These are phyloP conservation scores for Xenoacremonium recifei DNA, from an alignment of 2,329 filamentous ascomycete species.

Conservation along the genomic window DNA sequence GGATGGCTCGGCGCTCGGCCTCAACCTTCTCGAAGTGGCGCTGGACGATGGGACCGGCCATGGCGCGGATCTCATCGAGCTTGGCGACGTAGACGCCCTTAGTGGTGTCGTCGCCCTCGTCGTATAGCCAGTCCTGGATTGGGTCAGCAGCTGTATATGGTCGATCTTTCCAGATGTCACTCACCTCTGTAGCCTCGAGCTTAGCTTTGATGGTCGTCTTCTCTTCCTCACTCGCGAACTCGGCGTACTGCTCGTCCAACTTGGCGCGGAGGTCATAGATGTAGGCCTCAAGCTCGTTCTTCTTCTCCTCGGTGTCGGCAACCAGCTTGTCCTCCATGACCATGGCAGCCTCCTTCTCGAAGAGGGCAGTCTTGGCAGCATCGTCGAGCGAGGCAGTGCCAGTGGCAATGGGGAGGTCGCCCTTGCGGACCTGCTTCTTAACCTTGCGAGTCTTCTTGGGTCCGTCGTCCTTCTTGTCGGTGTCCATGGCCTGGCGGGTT, in stretches of 20 bases:
- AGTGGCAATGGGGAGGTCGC: constrained; percentile 83
- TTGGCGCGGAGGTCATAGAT: constrained; percentile 97
- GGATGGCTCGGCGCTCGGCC: constrained; percentile 74
- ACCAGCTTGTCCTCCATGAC: constrained; percentile 98
- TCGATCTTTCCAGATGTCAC: constrained; percentile 27
- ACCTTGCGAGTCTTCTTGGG: constrained; percentile 93
- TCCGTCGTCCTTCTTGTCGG: constrained; percentile 66
- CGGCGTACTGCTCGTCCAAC: constrained; percentile 86
- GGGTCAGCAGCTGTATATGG: constrained; percentile 7
- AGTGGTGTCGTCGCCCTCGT: constrained; percentile 90
- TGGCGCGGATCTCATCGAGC: constrained; percentile 89
- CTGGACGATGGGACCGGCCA: constrained; percentile 89
- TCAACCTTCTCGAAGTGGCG: constrained; percentile 95
- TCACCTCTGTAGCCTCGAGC: constrained; percentile 83
- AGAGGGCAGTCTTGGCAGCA: constrained; percentile 60
- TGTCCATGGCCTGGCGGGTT: constrained; percentile 72
- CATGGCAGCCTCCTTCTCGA: constrained; percentile 87
- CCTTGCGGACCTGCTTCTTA: constrained; percentile 99
- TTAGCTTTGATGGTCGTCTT: constrained; percentile 83
- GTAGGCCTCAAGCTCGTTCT: constrained; percentile 98
- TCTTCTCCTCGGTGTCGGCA: constrained; percentile 97
- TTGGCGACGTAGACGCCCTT: constrained; percentile 94
- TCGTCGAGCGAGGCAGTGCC: constrained; percentile 80
- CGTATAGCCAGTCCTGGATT: constrained; percentile 93
- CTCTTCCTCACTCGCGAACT: constrained; percentile 88